Conservation (phyloP, 2,329 filamentous ascomycete genomes). For the Pyrenochaeta sp. region DNA sequence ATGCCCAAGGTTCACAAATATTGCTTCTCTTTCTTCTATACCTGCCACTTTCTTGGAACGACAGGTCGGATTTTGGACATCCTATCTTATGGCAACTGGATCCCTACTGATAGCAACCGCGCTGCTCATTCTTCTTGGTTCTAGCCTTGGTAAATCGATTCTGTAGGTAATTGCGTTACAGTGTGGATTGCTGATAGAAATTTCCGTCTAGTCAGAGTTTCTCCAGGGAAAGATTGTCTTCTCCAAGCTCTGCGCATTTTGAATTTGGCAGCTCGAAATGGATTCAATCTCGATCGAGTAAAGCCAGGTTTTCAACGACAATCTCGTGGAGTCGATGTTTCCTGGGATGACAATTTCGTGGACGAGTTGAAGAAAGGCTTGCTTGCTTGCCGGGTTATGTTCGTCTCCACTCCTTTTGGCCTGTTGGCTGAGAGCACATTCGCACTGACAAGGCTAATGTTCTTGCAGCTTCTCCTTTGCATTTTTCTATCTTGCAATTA, state of each 20-base stretch:
- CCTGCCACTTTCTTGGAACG: slow-evolving; percentile 73
- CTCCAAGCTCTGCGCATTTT: slow-evolving; percentile 4
- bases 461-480: slow-evolving; percentile 29
- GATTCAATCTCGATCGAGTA: slow-evolving; percentile 23
- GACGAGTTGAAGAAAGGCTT: slow-evolving; percentile 31
- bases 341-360: slow-evolving; percentile 28
- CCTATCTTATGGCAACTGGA: slow-evolving; percentile 67
- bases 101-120: slow-evolving; percentile 69
- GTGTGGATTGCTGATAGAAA: background rate
- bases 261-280: slow-evolving; percentile 14
- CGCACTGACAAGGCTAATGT: background rate
- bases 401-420: background rate
- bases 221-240: slow-evolving; percentile 5
- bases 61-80: slow-evolving; percentile 73
- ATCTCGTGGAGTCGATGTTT: slow-evolving; percentile 8
- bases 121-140: slow-evolving; percentile 54
- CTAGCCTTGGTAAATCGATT: background rate
- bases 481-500: slow-evolving; percentile 37
- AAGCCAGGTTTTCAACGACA: slow-evolving; percentile 16
- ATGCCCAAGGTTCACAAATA: slow-evolving; percentile 66
- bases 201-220: background rate
- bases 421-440: background rate
- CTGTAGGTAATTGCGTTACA: background rate
- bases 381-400: slow-evolving; percentile 31
- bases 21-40: slow-evolving; percentile 67